A percentile compares a stretch with the other conserved stretches of the same genome.
Evolutionary conservation across 164 flowering plant genomes (phyloP).

Genomic region (Dillenia turbinata): DNA sequence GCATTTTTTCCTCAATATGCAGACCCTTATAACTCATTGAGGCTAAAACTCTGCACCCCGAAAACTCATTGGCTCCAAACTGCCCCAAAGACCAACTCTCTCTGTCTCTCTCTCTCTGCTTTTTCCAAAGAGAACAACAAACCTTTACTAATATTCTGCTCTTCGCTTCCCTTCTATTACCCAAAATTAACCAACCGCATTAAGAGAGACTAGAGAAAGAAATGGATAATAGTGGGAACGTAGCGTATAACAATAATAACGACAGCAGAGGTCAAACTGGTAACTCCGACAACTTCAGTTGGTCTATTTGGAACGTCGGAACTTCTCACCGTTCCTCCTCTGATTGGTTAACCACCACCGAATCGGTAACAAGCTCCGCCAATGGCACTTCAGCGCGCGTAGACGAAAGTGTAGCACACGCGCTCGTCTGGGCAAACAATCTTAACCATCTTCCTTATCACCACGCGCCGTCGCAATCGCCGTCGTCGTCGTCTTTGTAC

Average conservation of each 20-base stretch:
- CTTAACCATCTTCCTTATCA: conserved; percentile 1
- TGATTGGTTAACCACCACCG: no score
- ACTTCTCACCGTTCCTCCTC: neutral
- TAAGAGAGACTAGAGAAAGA: conserved; percentile 5
- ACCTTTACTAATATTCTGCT: neutral
- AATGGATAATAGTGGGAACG: conserved; percentile 38
- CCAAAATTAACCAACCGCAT: conserved; percentile 12
- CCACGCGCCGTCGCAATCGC: neutral
- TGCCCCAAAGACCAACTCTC: neutral
- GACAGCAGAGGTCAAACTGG: conserved; percentile 17
- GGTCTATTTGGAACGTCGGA: conserved; percentile 25
- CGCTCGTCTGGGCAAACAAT: conserved; percentile 8
- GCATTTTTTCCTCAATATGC: neutral
- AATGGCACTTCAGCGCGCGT: no score
- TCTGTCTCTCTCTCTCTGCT: neutral
- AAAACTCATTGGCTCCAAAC: no score
- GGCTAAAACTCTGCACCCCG: no score
- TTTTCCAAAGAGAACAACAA: no score
- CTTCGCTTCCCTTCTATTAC: conserved; percentile 13
- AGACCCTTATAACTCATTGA: no score
- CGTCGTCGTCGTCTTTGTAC: conserved; percentile 14
- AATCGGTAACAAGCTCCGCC: no score
- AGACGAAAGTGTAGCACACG: conserved; percentile 2
- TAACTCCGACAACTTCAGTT: conserved; percentile 14
- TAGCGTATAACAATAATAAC: conserved; percentile 9